Conservation (phyloP, 1,139 yeast species). For the Geotrichum australiense region DNA sequence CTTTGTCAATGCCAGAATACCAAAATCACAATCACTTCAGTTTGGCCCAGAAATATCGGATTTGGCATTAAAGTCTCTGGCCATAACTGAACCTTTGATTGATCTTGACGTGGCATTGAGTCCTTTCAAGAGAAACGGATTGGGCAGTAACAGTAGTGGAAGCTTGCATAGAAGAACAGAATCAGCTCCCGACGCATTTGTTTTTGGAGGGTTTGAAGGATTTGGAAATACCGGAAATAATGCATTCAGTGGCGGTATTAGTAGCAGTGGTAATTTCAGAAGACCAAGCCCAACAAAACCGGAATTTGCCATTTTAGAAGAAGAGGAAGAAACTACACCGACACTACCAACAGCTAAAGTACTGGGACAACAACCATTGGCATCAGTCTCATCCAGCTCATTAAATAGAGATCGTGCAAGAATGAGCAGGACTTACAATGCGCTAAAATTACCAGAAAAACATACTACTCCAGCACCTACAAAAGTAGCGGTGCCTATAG, state of each 20-base stretch:
- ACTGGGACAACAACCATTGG: slow-evolving; percentile 18
- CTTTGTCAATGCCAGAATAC: background rate
- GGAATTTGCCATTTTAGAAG: slow-evolving; percentile 22
- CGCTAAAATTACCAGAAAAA: background rate
- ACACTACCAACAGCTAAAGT: background rate
- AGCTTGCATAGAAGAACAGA: slow-evolving; percentile 28
- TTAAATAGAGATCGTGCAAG: slow-evolving; percentile 5
- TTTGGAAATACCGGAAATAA: too few species aligned
- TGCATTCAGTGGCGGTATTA: too few species aligned
- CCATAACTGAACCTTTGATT: slow-evolving; percentile 22
- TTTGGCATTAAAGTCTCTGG: slow-evolving; percentile 13
- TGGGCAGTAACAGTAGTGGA: too few species aligned
- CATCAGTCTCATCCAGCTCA: slow-evolving; percentile 20
- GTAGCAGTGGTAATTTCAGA: background rate
- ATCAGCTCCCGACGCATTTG: slow-evolving; percentile 27
- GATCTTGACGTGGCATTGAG: slow-evolving; percentile 33
- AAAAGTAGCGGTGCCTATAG: background rate
- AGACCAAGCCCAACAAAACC: slow-evolving; percentile 22
- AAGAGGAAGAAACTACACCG: slow-evolving; percentile 18
- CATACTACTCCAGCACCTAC: background rate
- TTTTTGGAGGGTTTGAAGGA: too few species aligned
- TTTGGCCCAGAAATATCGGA: slow-evolving; percentile 1
- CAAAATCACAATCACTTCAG: slow-evolving; percentile 1
- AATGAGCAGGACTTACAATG: background rate
- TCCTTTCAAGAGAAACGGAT: slow-evolving; percentile 20